Evolutionary conservation across 2,329 filamentous ascomycete genomes (phyloP), one percentile per base, ranked within the genome.

Genomic region (Cladosporium halotolerans): DNA sequence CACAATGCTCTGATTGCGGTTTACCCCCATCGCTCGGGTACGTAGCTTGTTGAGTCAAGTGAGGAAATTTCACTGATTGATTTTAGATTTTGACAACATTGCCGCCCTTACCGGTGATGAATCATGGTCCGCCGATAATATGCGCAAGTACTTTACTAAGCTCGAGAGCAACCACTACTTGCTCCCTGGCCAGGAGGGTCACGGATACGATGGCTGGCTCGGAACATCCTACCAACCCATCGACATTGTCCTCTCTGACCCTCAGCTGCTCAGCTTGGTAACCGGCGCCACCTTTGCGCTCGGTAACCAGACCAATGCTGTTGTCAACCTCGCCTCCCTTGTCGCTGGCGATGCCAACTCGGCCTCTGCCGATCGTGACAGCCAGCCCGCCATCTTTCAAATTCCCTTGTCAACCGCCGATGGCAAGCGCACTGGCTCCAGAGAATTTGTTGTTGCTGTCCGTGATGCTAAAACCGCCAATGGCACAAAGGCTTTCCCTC

Each of bases 1-100:
- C 83, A 86, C 67, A 82, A 84, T 42, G 81, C 80, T 6, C 67
- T 83, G 42, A 78, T 85, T 45, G 73, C 77, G 13, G 71, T 84
- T 23, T 77, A 81, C 55, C 82, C 83, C 0, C 71, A 80, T 54
- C 72, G 78, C 44, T 77, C 74, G 3, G 48, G 48, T 51, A 32
- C 18, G 48, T 44, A 44, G 9, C 48, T 18, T 51, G 19, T 44
- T 39, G 16, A 31, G 9, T 38, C 11, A 28, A 19, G 2, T n/a
- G 18, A 43, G 16, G 47, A 44, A 2, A n/a, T n/a, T 16, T 44
- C 9, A 44, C 48, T 51, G 32, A 51, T 28, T 3, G 13, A 18
- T 51, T 18, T n/a, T 38, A 28, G 83, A 86, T 65, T 86, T 79
- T 68, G 72, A 82, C 43, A 68, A 78, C 60, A 78, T 86, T 52